Base-by-base conservation (phyloP, 371 early-diverging fungal genomes). In the Haplosporangium sp. region DNA sequence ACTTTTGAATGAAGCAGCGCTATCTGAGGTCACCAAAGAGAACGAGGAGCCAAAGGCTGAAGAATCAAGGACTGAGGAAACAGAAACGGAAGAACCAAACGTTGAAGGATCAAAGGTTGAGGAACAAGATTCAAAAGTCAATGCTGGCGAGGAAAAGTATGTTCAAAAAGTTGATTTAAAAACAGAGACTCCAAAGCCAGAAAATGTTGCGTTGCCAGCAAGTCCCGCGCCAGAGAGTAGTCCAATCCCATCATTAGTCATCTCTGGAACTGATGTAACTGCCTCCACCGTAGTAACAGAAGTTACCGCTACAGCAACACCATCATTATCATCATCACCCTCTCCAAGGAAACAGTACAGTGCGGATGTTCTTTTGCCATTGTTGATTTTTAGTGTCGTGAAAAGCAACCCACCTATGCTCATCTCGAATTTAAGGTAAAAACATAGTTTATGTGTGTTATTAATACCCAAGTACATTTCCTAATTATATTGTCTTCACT, bases 341-440 rank as follows among this genome's bases (percentile, higher is more conserved):
- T 27, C 27, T 27, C 45, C 75, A 38, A 63, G 61, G 47, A 73
- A 48, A 20, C 78, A 77, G 17, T 77, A 77, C 8, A 85, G 86
- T 57, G 92, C 93, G 2, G 93, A 93, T 63, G 85, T 90, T 19
- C 78, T 93, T 34, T 66, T 93, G 58, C 92, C 93, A 1, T 70
- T 93, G 27, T 74, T 93, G 37, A 93, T 93, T 35, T 92, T 88
- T 56, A 87, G 92, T 3, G 87, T 93, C 53, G 91, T 91, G 10
- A 88, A 88, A 61, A 86, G 88, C 60, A 93, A 92, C 57, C 93
- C 93, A 4, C 86, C 89, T 15, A 86, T 88, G 60, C 87, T 93
- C 15, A 75, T 92, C 3, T 90, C 92, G 15, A 92, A 91, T 53
- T 71, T 93, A 13, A 84, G 83, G 65, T 76, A 57, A 52, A 34